Evolutionary conservation across 225 moss, liverwort and hornwort genomes (phyloP), one percentile per base, ranked within the genome.

Genomic region (Bryum argenteum): DNA sequence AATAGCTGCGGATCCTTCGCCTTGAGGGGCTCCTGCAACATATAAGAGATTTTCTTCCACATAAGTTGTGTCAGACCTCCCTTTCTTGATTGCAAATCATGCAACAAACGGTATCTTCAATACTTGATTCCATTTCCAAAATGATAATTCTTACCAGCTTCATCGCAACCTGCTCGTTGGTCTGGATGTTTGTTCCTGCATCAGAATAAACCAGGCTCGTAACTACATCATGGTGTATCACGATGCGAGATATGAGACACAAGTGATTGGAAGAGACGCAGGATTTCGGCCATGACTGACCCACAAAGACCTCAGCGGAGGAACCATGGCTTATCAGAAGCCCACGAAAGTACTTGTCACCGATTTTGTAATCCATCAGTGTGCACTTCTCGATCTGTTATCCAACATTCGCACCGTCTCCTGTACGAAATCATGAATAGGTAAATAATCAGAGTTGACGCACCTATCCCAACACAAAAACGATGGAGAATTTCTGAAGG

Each of bases 151-250:
- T 13, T 57, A 82, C 74, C 82, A 78, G 62, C 61, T 82, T 82
- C 71, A 93, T 85, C 24, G 88, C 95, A 51, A 93, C 93, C 77
- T 93, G 80, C 83, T 95, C 88, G 60, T 91, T 91, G 26, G 88
- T 89, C 82, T 80, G 91, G 64, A 93, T 73, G 71, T 93, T 91
- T 60, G 89, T 91, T 72, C 89, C 91, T 95, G 80, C 74, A 71
- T 38, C 66, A 17, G 48, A 47, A 24, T 44, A 43, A 40, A 50
- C 44, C 44, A 65, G 39, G 44, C 42, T 52, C 53, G 22, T 20
- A 42, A 61, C 6, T 70, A 50, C 28, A 9, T 11, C 1, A 11
- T 20, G 44, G 2, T 19, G 42, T 47, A 16, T 21, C 19, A 63
- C 19, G 65, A 41, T 28, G 9, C 14, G 33, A 50, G 62, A 47